Evolutionary conservation across 805 yeast species (phyloP), one percentile per base, ranked within the genome.

Genomic region (Lipomyces sp.): DNA sequence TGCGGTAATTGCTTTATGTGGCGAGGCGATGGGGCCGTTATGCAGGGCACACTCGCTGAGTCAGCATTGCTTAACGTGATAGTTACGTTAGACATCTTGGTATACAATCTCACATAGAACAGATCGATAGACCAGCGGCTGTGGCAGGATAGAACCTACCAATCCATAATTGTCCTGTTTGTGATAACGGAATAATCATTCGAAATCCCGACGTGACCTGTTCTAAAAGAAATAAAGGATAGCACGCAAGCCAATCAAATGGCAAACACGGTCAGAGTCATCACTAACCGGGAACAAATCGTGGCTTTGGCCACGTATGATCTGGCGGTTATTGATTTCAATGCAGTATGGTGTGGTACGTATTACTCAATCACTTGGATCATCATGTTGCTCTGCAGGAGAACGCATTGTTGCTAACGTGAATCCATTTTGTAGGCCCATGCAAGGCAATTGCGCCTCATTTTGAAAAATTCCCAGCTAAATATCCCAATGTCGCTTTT

Each of bases 281-380:
- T 62, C 56, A 53, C 57, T 3, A n/a, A n/a, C 39, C 29, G 29
- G 24, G 29, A 39, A 13, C 45, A 57, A 6, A 59, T 63, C 37
- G 56, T 29, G 35, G 37, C 32, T 15, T 32, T 63, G 50, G 2
- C 29, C 10, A 32, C 13, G 45, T n/a, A 58, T 30, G 56, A n/a
- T n/a, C 39, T 63, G n/a, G 58, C 18, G 8, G 68, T 65, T 24
- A 39, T 65, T 33, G 68, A 65, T 45, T 65, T 65, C 50, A 64
- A 65, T 30, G 68, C 68, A 8, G 42, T 55, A 1, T 65, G 68
- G 68, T 65, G 68, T 33, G 68, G 68, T 64, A 53, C 6, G 68
- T 64, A 8, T 4, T 11, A 11, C 13, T 42, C 33, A 1, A 24
- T n/a, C 29, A 13, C 34, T 30, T 18, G 53, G 24, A 24, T 24